Evolutionary conservation across 2,329 filamentous ascomycete species (phyloP), one percentile per base, ranked within the genome.

Genomic region (Fusarium mangiferae): DNA sequence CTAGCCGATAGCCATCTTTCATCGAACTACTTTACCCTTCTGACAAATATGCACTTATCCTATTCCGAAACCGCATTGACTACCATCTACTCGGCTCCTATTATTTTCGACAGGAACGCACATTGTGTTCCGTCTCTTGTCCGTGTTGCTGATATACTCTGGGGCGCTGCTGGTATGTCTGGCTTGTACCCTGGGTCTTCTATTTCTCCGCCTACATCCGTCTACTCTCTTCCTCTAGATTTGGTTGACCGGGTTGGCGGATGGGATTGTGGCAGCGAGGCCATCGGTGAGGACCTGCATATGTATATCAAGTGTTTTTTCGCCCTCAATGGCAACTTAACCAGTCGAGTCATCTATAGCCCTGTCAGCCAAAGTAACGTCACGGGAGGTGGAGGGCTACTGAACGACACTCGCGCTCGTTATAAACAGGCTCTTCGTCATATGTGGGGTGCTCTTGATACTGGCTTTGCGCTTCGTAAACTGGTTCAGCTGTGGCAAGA

Each of bases 301-400:
- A 94, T 94, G 92, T 92, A 92, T 78, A 86, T 94, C 71, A 94
- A 94, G 84, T 93, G 91, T 80, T 94, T 94, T 83, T 94, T 94
- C 73, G 90, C 91, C 2, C 87, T 93, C 24, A 92, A 92, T 70
- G 92, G 92, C 7, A 90, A 93, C 78, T 79, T 94, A 61, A 90
- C 90, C 18, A 88, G 88, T 52, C 87, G 88, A 55, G 89, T 91
- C 7, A 86, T 94, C 36, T 84, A 91, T 75, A 91, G 90, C 69
- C 91, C 92, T 5, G 91, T 93, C 66, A 93, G 91, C 82, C 92
- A 93, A 80, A 93, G 88, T 82, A 93, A 94, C 76, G 90, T 93
- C 57, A 90, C 89, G 55, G 90, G 89, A 48, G 88, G 89, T 41
- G 86, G 87, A 15, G 84, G 81, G 45, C 87, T 89, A 67, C 80